Evolutionary conservation across 2,329 filamentous ascomycete genomes (phyloP).

Genomic region (Sclerotinia minor): DNA sequence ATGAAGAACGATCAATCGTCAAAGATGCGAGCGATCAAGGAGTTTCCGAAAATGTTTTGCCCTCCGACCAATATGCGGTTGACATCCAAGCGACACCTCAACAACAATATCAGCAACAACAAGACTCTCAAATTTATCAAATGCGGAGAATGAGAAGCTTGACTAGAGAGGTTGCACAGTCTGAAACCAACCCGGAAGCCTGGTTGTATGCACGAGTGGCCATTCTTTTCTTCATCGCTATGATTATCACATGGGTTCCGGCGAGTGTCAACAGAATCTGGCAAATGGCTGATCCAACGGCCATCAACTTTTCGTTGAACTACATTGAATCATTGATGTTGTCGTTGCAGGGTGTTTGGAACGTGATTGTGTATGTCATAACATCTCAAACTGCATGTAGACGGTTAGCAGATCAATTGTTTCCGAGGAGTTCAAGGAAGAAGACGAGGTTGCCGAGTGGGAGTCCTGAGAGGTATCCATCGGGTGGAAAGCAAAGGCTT

Average conservation of each 20-base stretch:
- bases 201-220: constrained; percentile 69
- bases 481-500: constrained; percentile 24
- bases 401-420: constrained; percentile 7
- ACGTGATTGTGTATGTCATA: constrained; percentile 70
- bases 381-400: constrained; percentile 57
- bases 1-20: constrained; percentile 43
- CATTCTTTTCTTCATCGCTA: constrained; percentile 66
- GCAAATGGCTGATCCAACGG: constrained; percentile 19
- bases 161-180: constrained; percentile 13
- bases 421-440: constrained; percentile 15
- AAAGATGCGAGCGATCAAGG: constrained; percentile 25
- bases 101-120: neutral
- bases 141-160: constrained; percentile 21
- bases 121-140: constrained; percentile 2
- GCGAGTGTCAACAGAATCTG: constrained; percentile 25
- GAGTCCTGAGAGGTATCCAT: constrained; percentile 20
- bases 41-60: constrained; percentile 28
- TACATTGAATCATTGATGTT: constrained; percentile 26
- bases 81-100: constrained; percentile 28
- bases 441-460: constrained; percentile 14
- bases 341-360: constrained; percentile 74
- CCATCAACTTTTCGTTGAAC: constrained; percentile 22
- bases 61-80: constrained; percentile 6
- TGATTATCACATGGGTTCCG: constrained; percentile 64
- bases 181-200: constrained; percentile 47